Conservation (phyloP, 2,329 filamentous ascomycete genomes). For the Sporothrix luriei region DNA sequence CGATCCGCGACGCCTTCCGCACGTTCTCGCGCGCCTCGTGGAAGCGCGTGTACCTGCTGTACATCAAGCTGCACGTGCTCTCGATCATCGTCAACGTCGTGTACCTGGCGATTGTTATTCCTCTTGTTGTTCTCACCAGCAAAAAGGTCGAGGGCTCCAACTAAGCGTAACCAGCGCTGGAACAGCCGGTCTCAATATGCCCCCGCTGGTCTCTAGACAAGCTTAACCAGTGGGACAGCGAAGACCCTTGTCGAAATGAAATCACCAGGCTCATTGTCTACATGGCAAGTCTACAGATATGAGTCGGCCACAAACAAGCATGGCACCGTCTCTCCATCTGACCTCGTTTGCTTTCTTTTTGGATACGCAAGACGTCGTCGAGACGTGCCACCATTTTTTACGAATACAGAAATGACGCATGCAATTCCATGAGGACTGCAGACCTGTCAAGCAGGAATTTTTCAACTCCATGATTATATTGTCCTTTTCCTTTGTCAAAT, state of each 20-base stretch:
- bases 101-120: slow-evolving; percentile 53
- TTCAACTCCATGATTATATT: not conserved
- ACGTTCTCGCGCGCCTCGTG: slow-evolving; percentile 74
- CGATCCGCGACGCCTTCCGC: slow-evolving; percentile 75
- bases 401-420: slow-evolving; percentile 16
- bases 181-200: not conserved
- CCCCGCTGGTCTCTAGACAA: not conserved
- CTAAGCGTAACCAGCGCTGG: not conserved
- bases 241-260: too few relatives aligned
- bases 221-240: too few relatives aligned
- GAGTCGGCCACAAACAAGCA: not conserved
- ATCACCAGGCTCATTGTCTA: too few relatives aligned
- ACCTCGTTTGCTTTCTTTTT: not conserved
- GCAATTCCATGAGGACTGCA: not conserved
- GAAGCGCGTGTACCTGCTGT: slow-evolving; percentile 72
- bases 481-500: not conserved
- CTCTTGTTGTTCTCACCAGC: slow-evolving; percentile 53
- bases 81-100: slow-evolving; percentile 52
- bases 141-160: slow-evolving; percentile 40
- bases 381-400: not conserved
- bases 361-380: not conserved
- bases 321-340: not conserved
- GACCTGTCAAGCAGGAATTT: slow-evolving; percentile 4
- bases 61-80: slow-evolving; percentile 69
- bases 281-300: too few relatives aligned